A percentile compares a stretch with the other conserved stretches of the same genome.
Evolutionary conservation across 768 basidiomycete species (phyloP).

Genomic region (Crepidotus variabilis): DNA sequence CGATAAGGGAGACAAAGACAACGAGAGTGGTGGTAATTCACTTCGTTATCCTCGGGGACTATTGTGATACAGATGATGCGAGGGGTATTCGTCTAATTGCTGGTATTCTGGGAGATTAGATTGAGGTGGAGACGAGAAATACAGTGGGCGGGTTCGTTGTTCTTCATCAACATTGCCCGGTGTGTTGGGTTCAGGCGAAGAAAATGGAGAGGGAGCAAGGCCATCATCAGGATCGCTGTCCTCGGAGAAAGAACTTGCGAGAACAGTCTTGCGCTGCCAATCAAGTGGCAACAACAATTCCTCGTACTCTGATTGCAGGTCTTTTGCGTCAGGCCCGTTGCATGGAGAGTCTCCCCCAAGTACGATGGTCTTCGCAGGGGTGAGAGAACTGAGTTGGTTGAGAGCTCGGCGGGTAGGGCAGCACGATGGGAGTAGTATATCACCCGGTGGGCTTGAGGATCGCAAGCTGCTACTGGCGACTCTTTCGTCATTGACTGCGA

Average conservation of each 20-base stretch:
- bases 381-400: background rate
- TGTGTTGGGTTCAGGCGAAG: conserved; percentile 4
- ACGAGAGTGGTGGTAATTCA: background rate
- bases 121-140: background rate
- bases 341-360: background rate
- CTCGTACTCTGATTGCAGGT: background rate
- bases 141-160: conserved; percentile 6
- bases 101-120: conserved; percentile 3
- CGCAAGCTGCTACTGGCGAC: background rate
- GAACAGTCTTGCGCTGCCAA: background rate
- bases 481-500: background rate
- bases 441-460: background rate
- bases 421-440: background rate
- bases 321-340: background rate
- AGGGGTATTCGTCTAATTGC: conserved; percentile 17
- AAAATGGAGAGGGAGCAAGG: conserved; percentile 10
- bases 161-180: conserved; percentile 4
- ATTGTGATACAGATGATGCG: background rate
- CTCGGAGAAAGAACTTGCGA: conserved; percentile 9
- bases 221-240: conserved; percentile 17
- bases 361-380: background rate
- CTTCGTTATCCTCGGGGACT: background rate
- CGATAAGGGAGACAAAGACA: background rate
- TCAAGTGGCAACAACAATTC: conserved; percentile 10
- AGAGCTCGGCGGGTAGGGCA: background rate